Percentiles rank a stretch among this genome's conserved stretches.
phyloP scores from a whole-genome alignment of 2,329 filamentous ascomycete species.

The Calonectria honghensis region DNA sequence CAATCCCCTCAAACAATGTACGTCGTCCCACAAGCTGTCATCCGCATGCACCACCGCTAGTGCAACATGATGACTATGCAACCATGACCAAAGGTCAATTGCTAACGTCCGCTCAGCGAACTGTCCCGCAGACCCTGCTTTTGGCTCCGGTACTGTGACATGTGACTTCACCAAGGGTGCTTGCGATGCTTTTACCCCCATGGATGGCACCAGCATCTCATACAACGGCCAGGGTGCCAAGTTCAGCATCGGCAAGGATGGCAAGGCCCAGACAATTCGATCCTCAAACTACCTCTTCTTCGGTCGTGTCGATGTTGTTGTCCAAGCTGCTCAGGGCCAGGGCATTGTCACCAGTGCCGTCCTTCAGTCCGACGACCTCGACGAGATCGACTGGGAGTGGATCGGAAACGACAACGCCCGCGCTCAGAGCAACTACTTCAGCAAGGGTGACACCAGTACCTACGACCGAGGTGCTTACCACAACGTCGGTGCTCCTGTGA shows the following conservation, averaged over 20 bases:
- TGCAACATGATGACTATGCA: neutral
- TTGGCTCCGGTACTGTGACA: constrained; percentile 74
- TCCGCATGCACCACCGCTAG: neutral
- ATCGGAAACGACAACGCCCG: constrained; percentile 83
- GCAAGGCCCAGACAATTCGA: constrained; percentile 82
- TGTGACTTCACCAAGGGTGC: constrained; percentile 87
- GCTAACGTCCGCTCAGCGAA: constrained; percentile 56
- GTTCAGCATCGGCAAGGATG: constrained; percentile 81
- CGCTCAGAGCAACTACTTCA: constrained; percentile 92
- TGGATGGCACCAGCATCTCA: constrained; percentile 68
- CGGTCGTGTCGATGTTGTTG: constrained; percentile 85
- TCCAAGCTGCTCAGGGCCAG: constrained; percentile 86
- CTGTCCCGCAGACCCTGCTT: constrained; percentile 85
- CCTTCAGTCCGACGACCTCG: constrained; percentile 91
- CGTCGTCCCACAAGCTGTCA: constrained; percentile 35
- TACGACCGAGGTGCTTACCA: constrained; percentile 82
- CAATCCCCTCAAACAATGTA: constrained; percentile 72
- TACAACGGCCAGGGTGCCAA: constrained; percentile 71
- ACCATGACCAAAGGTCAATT: neutral
- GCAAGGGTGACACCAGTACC: constrained; percentile 81
- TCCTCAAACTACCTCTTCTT: constrained; percentile 97
- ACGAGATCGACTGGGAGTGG: constrained; percentile 96
- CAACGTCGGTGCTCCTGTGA: constrained; percentile 72
- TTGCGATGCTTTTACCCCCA: constrained; percentile 72
- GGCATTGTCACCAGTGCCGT: constrained; percentile 95